Conservation (phyloP, 495 filamentous ascomycete genomes). For the Oidiodendron maius region DNA sequence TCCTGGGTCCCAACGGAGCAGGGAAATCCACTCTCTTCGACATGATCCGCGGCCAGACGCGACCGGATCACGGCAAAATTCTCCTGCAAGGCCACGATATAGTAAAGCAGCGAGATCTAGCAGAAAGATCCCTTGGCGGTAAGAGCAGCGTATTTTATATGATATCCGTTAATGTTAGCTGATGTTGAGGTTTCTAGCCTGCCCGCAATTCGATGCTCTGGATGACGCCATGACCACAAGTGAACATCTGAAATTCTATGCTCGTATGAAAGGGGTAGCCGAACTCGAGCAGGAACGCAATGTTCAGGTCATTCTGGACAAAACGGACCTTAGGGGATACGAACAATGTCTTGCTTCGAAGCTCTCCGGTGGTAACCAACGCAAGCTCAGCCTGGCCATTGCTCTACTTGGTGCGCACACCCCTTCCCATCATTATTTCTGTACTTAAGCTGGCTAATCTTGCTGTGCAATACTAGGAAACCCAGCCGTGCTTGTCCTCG, state of each 20-base stretch:
- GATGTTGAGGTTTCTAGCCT: background rate
- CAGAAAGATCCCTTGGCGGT: background rate
- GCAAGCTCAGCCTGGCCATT: background rate
- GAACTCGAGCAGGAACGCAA: background rate
- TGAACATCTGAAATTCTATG: background rate
- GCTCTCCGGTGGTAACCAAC: background rate
- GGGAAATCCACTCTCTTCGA: background rate
- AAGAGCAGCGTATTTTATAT: background rate
- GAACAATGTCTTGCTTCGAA: background rate
- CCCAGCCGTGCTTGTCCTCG: background rate
- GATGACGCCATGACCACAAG: background rate
- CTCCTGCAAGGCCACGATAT: background rate
- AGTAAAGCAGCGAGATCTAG: background rate
- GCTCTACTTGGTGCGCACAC: background rate
- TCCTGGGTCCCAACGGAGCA: background rate
- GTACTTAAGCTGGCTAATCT: too few species aligned
- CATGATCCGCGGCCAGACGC: background rate
- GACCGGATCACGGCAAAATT: background rate
- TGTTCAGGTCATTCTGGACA: background rate
- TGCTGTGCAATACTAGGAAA: too few species aligned
- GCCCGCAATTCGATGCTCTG: background rate
- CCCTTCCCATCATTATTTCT: too few species aligned
- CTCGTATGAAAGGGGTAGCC: background rate
- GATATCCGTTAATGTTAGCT: background rate
- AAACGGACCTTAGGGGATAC: background rate